A percentile compares a stretch with the other conserved stretches of the same genome.
Conservation (phyloP, 768 basidiomycete genomes). For the Lactarius sanguifluus region DNA sequence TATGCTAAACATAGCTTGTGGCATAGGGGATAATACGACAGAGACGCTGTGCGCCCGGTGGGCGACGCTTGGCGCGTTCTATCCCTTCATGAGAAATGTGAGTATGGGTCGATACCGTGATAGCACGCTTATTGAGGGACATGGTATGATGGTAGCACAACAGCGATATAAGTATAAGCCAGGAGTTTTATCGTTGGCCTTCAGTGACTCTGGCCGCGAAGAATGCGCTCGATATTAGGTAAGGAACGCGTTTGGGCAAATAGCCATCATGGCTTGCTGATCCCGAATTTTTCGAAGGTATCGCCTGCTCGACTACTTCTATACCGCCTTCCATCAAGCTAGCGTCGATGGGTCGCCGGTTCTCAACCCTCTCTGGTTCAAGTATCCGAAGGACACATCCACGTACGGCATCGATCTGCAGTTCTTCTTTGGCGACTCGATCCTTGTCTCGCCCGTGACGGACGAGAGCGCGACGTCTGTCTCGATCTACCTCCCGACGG, state of each 20-base stretch:
- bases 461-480: conserved; percentile 59
- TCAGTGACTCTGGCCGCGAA: conserved; percentile 56
- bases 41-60: conserved; percentile 72
- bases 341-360: conserved; percentile 60
- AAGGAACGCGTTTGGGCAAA: conserved; percentile 23
- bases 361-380: conserved; percentile 63
- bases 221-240: conserved; percentile 62
- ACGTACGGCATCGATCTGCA: conserved; percentile 65
- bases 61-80: conserved; percentile 76
- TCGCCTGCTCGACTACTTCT: conserved; percentile 68
- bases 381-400: conserved; percentile 59
- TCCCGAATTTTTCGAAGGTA: conserved; percentile 43
- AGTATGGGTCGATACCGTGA: conserved; percentile 30
- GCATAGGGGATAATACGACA: conserved; percentile 55
- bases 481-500: conserved; percentile 59
- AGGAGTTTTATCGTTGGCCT: conserved; percentile 71
- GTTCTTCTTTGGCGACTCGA: conserved; percentile 65
- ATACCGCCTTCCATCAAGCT: conserved; percentile 66
- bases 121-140: conserved; percentile 24
- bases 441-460: conserved; percentile 70
- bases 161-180: conserved; percentile 48
- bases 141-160: conserved; percentile 47
- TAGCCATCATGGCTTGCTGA: neutral
- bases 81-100: conserved; percentile 78
- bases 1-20: neutral